Conservation (phyloP, 495 filamentous ascomycete genomes). For the Penicillium alfredii region DNA sequence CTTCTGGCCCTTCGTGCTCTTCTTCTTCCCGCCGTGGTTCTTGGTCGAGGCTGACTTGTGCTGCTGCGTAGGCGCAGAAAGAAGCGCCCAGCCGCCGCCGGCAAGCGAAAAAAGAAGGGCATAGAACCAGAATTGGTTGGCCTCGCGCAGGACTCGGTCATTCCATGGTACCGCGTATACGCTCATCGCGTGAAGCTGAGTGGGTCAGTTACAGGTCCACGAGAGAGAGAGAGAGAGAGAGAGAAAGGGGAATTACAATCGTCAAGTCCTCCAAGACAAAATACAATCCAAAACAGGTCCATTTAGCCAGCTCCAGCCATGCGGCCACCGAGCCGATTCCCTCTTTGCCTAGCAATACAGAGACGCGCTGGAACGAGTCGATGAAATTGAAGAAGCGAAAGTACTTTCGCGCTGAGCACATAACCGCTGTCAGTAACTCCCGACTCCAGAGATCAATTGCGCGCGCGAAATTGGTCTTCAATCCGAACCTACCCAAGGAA, state of each 20-base stretch:
- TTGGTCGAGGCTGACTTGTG: not conserved
- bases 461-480: not conserved
- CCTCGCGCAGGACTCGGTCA: slow-evolving; percentile 39
- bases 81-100: slow-evolving; percentile 19
- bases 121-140: slow-evolving; percentile 61
- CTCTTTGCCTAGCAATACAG: slow-evolving; percentile 18
- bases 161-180: slow-evolving; percentile 33
- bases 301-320: slow-evolving; percentile 29
- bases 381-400: slow-evolving; percentile 60
- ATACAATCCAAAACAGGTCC: slow-evolving; percentile 36
- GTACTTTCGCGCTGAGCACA: slow-evolving; percentile 42
- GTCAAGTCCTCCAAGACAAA: slow-evolving; percentile 37
- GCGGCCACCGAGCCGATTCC: slow-evolving; percentile 15
- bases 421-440: slow-evolving; percentile 2
- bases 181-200: slow-evolving; percentile 44
- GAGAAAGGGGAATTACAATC: too few relatives aligned
- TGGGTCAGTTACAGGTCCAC: too few relatives aligned
- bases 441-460: too few relatives aligned
- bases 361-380: slow-evolving; percentile 50
- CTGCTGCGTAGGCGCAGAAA: slow-evolving; percentile 10
- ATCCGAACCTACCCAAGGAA: slow-evolving; percentile 24
- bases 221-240: too few relatives aligned
- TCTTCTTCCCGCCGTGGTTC: slow-evolving; percentile 1
- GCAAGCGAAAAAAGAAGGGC: slow-evolving; percentile 37
- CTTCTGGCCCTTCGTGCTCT: slow-evolving; percentile 7